phyloP scores from a whole-genome alignment of 2,329 filamentous ascomycete species.

The Venturia oleaginea region DNA sequence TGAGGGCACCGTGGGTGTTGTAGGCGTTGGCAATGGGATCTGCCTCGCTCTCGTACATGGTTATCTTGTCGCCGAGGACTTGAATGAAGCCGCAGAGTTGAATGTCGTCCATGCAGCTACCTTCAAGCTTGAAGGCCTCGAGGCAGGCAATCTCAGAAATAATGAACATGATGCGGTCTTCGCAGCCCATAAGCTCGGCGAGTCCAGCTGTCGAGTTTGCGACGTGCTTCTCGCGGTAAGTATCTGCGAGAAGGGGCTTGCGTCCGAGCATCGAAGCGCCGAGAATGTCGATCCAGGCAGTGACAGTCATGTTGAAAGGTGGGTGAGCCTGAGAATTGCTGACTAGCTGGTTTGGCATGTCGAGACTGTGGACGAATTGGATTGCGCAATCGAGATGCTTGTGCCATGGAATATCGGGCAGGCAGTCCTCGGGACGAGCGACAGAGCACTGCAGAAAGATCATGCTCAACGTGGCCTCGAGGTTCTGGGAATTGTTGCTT shows the following conservation, averaged over 20 bases:
- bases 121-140: conserved; percentile 74
- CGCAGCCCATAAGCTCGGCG: conserved; percentile 91
- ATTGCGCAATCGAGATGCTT: conserved; percentile 91
- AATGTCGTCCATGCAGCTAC: conserved; percentile 62
- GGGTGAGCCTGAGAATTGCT: conserved; percentile 54
- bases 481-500: conserved; percentile 73
- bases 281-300: conserved; percentile 94
- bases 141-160: conserved; percentile 97
- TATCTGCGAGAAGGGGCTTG: conserved; percentile 81
- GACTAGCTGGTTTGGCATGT: conserved; percentile 61
- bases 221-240: conserved; percentile 91
- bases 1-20: conserved; percentile 59
- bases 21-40: conserved; percentile 42
- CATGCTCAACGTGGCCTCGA: conserved; percentile 87
- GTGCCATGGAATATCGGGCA: conserved; percentile 92
- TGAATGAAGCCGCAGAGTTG: conserved; percentile 82
- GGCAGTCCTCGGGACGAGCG: conserved; percentile 70
- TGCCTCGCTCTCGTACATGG: conserved; percentile 60
- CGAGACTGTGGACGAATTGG: conserved; percentile 75
- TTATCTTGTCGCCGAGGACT: conserved; percentile 78
- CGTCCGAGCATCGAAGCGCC: conserved; percentile 85
- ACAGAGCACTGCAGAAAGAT: conserved; percentile 95
- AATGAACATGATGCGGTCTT: conserved; percentile 94
- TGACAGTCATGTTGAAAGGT: conserved; percentile 91
- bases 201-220: conserved; percentile 58